Conservation (phyloP, 2,329 filamentous ascomycete genomes). For the Rhexocercosporidium sp. region DNA sequence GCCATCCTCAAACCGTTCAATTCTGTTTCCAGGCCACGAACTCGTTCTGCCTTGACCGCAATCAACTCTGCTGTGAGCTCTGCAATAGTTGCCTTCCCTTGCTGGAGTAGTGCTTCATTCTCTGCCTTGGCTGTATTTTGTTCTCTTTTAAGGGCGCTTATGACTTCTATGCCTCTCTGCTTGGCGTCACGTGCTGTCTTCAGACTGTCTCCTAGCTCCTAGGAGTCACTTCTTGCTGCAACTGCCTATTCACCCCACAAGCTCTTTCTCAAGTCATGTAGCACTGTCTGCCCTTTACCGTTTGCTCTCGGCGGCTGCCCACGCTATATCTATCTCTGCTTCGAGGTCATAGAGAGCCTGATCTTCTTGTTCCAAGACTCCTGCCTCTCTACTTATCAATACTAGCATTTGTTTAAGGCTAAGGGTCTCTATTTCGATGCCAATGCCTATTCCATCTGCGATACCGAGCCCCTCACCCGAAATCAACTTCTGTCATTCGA, state of each 20-base stretch:
- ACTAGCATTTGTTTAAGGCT: constrained; percentile 27
- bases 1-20: constrained; percentile 19
- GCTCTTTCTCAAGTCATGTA: constrained; percentile 10
- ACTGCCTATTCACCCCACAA: constrained; percentile 21
- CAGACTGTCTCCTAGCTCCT: constrained; percentile 7
- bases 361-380: constrained; percentile 30
- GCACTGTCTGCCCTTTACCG: constrained; percentile 10
- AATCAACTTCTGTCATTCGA: constrained; percentile 27
- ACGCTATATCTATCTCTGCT: constrained; percentile 27
- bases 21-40: too few relatives aligned
- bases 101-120: constrained; percentile 24
- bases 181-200: constrained; percentile 13
- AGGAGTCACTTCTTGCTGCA: constrained; percentile 19
- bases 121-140: constrained; percentile 26
- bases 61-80: constrained; percentile 21
- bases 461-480: constrained; percentile 21
- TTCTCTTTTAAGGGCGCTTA: constrained; percentile 25
- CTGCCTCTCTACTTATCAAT: constrained; percentile 25
- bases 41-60: constrained; percentile 16
- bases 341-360: constrained; percentile 26
- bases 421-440: constrained; percentile 25
- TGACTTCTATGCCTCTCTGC: constrained; percentile 19
- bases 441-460: constrained; percentile 18
- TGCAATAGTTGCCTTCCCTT: constrained; percentile 25
- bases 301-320: constrained; percentile 13